A percentile compares a stretch with the other conserved stretches of the same genome.
phyloP scores from a whole-genome alignment of 805 yeast genomes.

The Metschnikowia continentalis region DNA sequence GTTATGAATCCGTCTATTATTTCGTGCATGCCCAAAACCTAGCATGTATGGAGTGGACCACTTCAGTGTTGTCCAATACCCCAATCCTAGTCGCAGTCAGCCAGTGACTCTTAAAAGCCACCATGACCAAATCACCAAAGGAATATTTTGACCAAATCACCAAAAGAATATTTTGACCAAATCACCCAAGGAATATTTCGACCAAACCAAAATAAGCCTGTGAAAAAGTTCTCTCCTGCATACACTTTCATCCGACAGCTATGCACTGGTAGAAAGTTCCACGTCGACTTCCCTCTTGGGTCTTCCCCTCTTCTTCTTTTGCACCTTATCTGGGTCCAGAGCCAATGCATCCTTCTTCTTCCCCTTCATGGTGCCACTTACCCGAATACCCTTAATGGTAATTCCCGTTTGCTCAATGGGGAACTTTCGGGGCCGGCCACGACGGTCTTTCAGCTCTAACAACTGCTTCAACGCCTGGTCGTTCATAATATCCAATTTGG shows the following conservation, averaged over 20 bases:
- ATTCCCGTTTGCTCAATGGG: constrained; percentile 45
- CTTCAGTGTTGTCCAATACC: too few relatives aligned
- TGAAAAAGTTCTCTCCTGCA: too few relatives aligned
- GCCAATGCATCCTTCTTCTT: constrained; percentile 5
- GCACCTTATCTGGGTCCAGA: constrained; percentile 3
- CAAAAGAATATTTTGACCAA: too few relatives aligned
- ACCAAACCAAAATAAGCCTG: too few relatives aligned
- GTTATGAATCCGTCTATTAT: too few relatives aligned
- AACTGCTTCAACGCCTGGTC: constrained; percentile 22
- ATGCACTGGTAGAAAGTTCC: background rate
- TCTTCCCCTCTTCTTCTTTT: constrained; percentile 12
- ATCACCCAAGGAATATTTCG: too few relatives aligned
- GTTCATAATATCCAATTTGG: constrained; percentile 9
- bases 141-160: too few relatives aligned
- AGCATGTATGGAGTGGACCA: too few relatives aligned
- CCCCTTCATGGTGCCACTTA: constrained; percentile 29
- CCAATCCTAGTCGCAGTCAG: too few relatives aligned
- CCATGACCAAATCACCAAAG: too few relatives aligned
- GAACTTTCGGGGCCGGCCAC: constrained; percentile 51
- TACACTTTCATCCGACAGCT: background rate
- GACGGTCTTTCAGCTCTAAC: constrained; percentile 37
- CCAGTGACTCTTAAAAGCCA: too few relatives aligned
- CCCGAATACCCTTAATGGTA: constrained; percentile 41
- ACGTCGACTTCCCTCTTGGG: constrained; percentile 9
- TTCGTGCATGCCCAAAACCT: too few relatives aligned